These are phyloP conservation scores for Dendrobium officinale DNA, from an alignment of 106 monocot species.

Conservation along the genomic window DNA sequence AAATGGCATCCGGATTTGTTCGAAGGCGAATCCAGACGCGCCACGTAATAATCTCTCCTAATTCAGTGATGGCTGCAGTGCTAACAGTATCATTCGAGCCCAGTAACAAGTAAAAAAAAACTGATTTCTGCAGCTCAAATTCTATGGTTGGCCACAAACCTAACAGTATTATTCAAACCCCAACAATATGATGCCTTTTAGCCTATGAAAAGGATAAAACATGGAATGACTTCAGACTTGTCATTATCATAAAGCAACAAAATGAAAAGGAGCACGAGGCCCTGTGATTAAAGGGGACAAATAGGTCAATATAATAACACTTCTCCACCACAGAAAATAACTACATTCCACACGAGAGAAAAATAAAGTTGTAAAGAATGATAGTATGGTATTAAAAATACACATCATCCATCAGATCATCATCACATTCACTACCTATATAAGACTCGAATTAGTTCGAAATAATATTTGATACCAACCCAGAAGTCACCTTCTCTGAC, in stretches of 20 bases:
- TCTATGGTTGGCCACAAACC: neutral
- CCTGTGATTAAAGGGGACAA: neutral
- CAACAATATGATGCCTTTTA: neutral
- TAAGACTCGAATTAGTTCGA: constrained; percentile 13
- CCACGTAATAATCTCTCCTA: neutral
- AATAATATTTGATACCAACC: neutral
- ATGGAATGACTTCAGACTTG: neutral
- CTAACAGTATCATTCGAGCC: neutral
- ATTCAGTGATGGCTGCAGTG: neutral
- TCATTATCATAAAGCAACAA: neutral
- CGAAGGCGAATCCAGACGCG: too few species aligned
- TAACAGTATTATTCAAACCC: neutral
- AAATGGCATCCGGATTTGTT: too few species aligned
- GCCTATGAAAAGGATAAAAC: neutral
- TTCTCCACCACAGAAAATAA: neutral
- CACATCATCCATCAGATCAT: neutral
- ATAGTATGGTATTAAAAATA: neutral
- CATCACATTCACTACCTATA: constrained; percentile 20
- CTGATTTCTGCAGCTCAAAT: neutral
- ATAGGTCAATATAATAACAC: neutral
- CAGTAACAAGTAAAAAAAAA: too few species aligned
- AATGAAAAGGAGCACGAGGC: neutral
- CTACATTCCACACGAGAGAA: neutral
- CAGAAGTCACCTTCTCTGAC: neutral
- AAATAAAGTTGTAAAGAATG: constrained; percentile 3